Evolutionary conservation across 805 yeast species (phyloP), one percentile per base, ranked within the genome.

Genomic region (Yamadazyma endophytica): DNA sequence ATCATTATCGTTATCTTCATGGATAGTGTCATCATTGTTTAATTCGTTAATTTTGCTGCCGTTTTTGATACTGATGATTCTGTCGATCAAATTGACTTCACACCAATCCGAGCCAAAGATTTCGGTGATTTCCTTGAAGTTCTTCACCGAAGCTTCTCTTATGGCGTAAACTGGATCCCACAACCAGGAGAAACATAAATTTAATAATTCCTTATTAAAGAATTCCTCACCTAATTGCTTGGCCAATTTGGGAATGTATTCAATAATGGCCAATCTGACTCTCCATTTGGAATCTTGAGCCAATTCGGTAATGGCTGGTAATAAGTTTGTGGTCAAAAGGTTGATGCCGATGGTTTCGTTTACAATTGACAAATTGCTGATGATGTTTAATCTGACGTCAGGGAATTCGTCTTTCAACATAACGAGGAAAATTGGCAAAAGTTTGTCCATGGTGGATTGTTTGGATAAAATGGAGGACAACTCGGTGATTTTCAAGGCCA

Each of bases 221-320:
- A 90, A 88, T 17, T 86, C 79, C 32, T 84, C 89, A 17, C 98
- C 98, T 38, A 92, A 70, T 62, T 92, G 97, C 49, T 84, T 83
- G 6, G 97, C 97, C 44, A 92, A 69, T 42, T 90, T 71, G 18
- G 99, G 99, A 44, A 89, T 87, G 62, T 92, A 92, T 56, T 92
- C 95, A 51, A 92, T 92, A 40, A 92, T 92, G 8, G 97, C 97
- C 54, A 92, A 71, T 54, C 97, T 79, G 17, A 92, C 97, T 52
- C 99, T 79, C 99, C 99, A 92, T 53, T 89, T 90, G 50, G 82
- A 82, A 62, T 92, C 98, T 54, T 88, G 89, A 8, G 98, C 97
- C 44, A 92, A 72, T 45, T 90, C 96, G 8, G 95, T 81, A 44
- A 92, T 90, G 3, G 98, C 97, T 3, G 99, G 99, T 44, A 92